These are phyloP conservation scores for Trichoderma sp. DNA, from an alignment of 2,329 filamentous ascomycete species.

Conservation along the genomic window DNA sequence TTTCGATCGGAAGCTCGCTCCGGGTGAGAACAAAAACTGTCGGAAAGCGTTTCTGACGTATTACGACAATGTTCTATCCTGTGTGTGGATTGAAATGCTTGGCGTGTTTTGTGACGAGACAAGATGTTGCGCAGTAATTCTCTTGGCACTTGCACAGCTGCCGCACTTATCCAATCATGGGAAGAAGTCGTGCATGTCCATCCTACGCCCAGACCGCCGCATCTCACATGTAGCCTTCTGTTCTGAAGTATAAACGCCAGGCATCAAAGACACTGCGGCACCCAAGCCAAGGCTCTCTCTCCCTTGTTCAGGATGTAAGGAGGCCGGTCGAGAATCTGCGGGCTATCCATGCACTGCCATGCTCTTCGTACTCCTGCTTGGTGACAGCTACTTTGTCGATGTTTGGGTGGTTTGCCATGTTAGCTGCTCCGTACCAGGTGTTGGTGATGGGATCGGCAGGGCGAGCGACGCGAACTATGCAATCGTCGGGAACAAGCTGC, in stretches of 20 bases:
- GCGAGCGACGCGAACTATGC: conserved; percentile 69
- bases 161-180: neutral
- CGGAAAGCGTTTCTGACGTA: neutral
- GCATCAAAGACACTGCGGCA: neutral
- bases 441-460: conserved; percentile 72
- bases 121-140: neutral
- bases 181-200: neutral
- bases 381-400: conserved; percentile 72
- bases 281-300: neutral
- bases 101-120: neutral
- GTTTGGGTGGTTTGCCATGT: conserved; percentile 67
- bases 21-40: neutral
- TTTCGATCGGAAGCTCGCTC: neutral
- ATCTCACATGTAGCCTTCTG: neutral
- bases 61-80: neutral
- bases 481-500: conserved; percentile 70
- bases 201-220: neutral
- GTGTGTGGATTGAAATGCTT: neutral
- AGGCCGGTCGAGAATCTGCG: conserved; percentile 59
- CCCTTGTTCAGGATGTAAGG: conserved; percentile 9
- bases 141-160: neutral
- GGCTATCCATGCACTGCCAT: conserved; percentile 72
- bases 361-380: conserved; percentile 85
- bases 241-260: neutral
- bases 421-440: conserved; percentile 83